These are phyloP conservation scores for Colletotrichum musicola DNA, from an alignment of 2,329 filamentous ascomycete species.

Conservation along the genomic window DNA sequence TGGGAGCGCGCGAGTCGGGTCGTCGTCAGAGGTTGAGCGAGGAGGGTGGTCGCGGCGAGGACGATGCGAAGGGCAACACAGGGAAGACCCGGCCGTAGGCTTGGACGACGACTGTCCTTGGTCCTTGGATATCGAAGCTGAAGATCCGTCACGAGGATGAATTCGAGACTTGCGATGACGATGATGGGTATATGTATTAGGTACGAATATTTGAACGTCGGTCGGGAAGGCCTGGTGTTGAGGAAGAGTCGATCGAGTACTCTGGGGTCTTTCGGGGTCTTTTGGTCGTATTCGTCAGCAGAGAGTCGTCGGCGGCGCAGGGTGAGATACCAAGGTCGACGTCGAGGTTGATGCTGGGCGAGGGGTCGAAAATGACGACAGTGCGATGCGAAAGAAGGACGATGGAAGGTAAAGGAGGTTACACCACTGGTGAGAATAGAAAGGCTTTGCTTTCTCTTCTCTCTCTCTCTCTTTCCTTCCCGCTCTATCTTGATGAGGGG, in stretches of 20 bases:
- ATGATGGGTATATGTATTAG: constrained; percentile 16
- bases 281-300: not conserved
- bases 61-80: constrained; percentile 5
- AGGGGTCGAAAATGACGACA: constrained; percentile 27
- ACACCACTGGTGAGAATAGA: constrained; percentile 11
- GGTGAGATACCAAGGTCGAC: not conserved
- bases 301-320: not conserved
- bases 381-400: not conserved
- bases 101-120: constrained; percentile 8
- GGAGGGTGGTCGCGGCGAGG: constrained; percentile 13
- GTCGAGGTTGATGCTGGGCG: constrained; percentile 1
- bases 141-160: constrained; percentile 26
- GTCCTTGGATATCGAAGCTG: constrained; percentile 25
- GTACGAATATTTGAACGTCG: constrained; percentile 13
- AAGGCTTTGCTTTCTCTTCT: not conserved
- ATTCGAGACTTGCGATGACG: constrained; percentile 35
- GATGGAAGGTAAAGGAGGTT: constrained; percentile 3
- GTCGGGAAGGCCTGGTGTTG: constrained; percentile 24
- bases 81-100: constrained; percentile 15
- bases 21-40: constrained; percentile 34
- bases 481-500: constrained; percentile 1
- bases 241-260: not conserved
- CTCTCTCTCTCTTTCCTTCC: no score
- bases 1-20: constrained; percentile 30
- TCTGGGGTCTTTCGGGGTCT: no score